phyloP scores from a whole-genome alignment of 345 rosid genomes.

The Aquilaria yunnanensis region DNA sequence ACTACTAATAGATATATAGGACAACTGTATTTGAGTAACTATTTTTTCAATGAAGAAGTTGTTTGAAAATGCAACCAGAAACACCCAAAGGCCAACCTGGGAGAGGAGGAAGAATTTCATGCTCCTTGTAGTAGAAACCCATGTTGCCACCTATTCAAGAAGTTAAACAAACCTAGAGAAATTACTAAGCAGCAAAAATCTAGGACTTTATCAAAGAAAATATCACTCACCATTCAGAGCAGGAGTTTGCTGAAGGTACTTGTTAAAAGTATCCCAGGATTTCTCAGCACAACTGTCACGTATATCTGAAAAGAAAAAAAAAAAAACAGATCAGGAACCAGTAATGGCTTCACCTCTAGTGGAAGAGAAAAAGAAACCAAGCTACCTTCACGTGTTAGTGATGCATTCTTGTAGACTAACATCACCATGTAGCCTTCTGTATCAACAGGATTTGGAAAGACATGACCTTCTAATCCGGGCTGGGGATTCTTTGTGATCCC shows the following conservation, averaged over 20 bases:
- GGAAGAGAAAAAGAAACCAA: conserved; percentile 3
- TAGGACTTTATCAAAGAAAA: neutral
- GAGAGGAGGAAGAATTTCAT: conserved; percentile 95
- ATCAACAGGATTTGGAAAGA: conserved; percentile 87
- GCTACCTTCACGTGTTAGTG: conserved; percentile 87
- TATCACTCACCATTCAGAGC: conserved; percentile 64
- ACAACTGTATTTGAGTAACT: no score
- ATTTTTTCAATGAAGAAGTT: neutral
- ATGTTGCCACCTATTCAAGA: conserved; percentile 66
- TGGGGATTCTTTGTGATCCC: conserved; percentile 72
- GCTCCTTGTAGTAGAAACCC: conserved; percentile 94
- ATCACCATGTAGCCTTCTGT: conserved; percentile 91
- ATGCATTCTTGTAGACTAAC: conserved; percentile 74
- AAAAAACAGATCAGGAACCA: conserved; percentile 2
- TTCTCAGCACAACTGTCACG: conserved; percentile 57
- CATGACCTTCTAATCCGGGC: conserved; percentile 85
- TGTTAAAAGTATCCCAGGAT: conserved; percentile 82
- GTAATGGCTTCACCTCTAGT: conserved; percentile 2
- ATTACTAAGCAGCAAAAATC: conserved; percentile 8
- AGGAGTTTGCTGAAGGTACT: conserved; percentile 58
- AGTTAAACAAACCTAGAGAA: conserved; percentile 16
- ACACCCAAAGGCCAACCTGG: conserved; percentile 48
- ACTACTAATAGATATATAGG: no score
- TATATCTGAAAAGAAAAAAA: conserved; percentile 34
- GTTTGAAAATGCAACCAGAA: neutral